These are phyloP conservation scores for Saccharomycopsis olivae DNA, from an alignment of 805 yeast species.

Conservation along the genomic window DNA sequence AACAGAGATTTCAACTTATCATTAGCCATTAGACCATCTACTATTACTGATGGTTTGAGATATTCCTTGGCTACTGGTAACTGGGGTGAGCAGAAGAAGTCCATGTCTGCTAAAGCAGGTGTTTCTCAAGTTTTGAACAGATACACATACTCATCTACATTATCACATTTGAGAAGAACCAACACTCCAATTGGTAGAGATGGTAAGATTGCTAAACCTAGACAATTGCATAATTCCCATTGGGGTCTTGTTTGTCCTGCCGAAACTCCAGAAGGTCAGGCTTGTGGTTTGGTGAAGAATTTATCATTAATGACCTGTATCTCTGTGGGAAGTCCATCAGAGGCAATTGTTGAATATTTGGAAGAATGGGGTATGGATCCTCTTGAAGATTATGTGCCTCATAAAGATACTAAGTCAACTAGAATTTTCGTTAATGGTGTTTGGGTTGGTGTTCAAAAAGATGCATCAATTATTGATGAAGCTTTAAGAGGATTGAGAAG, in stretches of 20 bases:
- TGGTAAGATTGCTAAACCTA: conserved; percentile 97
- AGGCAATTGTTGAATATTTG: conserved; percentile 82
- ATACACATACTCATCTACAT: conserved; percentile 96
- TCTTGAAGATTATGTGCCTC: conserved; percentile 89
- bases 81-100: conserved; percentile 99
- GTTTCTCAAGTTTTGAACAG: conserved; percentile 97
- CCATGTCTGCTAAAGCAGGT: conserved; percentile 98
- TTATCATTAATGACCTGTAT: conserved; percentile 94
- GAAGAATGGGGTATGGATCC: conserved; percentile 99
- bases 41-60: conserved; percentile 94
- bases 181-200: conserved; percentile 99
- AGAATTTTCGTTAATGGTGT: conserved; percentile 97
- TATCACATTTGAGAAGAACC: conserved; percentile 97
- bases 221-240: conserved; percentile 97
- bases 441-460: conserved; percentile 98
- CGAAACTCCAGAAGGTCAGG: conserved; percentile 99
- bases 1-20: conserved; percentile 95
- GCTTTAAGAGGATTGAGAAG: conserved; percentile 88
- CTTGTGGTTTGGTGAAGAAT: conserved; percentile 98
- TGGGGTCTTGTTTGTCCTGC: conserved; percentile 99
- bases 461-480: conserved; percentile 84
- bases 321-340: conserved; percentile 96
- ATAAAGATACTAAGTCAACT: conserved; percentile 81
- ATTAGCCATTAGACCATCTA: conserved; percentile 92
- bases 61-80: conserved; percentile 98